A percentile compares a stretch with the other conserved stretches of the same genome.
Evolutionary conservation across 208 protist genomes (phyloP).

Genomic region (Leishmania tarentolae): DNA sequence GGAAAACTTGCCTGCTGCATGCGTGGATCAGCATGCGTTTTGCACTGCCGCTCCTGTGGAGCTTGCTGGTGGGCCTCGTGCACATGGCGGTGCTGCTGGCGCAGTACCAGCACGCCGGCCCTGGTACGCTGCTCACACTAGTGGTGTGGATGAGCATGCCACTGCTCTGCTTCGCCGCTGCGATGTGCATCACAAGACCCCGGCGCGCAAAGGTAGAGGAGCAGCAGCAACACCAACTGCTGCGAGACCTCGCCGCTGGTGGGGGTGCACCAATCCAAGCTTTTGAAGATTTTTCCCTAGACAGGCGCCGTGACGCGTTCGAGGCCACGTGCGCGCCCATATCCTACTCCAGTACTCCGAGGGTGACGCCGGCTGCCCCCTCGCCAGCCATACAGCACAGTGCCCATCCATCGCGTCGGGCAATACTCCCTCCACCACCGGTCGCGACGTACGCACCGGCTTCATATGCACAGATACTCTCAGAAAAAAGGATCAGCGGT

Average conservation of each 20-base stretch:
- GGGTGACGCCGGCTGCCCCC: neutral
- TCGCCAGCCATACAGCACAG: neutral
- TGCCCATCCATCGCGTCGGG: neutral
- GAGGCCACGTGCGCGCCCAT: neutral
- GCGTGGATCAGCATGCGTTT: conserved; percentile 67
- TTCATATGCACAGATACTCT: neutral
- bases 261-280: neutral
- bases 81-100: conserved; percentile 69
- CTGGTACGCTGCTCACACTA: conserved; percentile 49
- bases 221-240: neutral
- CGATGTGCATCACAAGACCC: conserved; percentile 17
- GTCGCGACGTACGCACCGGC: neutral
- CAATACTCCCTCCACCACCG: conserved; percentile 2
- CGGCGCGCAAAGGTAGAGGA: neutral
- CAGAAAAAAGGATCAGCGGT: neutral
- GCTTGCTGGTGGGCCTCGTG: conserved; percentile 49
- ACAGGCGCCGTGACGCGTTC: neutral
- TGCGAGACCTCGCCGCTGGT: conserved; percentile 4
- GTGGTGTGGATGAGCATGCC: conserved; percentile 59
- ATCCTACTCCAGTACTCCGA: neutral
- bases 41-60: conserved; percentile 40
- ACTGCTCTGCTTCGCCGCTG: conserved; percentile 34
- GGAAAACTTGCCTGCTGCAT: conserved; percentile 72
- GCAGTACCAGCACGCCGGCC: conserved; percentile 43
- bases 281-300: neutral